phyloP scores from a whole-genome alignment of 176 grass and related monocot genomes.

The Avena eriantha region DNA sequence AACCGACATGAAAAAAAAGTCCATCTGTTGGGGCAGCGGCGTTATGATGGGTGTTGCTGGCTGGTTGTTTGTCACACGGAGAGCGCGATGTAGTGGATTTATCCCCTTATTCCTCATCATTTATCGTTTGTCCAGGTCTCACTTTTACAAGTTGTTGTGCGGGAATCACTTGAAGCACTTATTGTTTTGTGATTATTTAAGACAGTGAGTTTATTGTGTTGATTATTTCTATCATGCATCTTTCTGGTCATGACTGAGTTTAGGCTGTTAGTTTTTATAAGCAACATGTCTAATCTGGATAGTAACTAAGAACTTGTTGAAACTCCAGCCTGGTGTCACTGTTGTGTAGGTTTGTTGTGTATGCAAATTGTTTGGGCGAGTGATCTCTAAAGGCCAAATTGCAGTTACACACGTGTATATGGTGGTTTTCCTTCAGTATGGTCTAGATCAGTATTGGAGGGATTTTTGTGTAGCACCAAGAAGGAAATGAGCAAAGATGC shows the following conservation, averaged over 20 bases:
- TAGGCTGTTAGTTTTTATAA: neutral
- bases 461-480: no score
- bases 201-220: neutral
- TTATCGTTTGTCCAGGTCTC: neutral
- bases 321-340: no score
- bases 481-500: no score
- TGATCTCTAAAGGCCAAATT: constrained; percentile 16
- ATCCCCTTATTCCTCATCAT: neutral
- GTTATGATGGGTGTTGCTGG: neutral
- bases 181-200: neutral
- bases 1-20: no score
- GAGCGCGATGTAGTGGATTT: neutral
- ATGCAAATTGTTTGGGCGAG: neutral
- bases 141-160: neutral
- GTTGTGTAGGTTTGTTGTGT: no score
- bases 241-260: constrained; percentile 10
- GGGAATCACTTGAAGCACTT: neutral
- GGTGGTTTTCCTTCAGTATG: neutral
- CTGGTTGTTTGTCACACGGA: neutral
- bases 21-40: no score
- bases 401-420: constrained; percentile 15
- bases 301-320: neutral
- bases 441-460: no score
- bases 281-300: neutral
- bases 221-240: neutral